phyloP scores from a whole-genome alignment of 352 stramenopile species.

The Globisporangium solare region DNA sequence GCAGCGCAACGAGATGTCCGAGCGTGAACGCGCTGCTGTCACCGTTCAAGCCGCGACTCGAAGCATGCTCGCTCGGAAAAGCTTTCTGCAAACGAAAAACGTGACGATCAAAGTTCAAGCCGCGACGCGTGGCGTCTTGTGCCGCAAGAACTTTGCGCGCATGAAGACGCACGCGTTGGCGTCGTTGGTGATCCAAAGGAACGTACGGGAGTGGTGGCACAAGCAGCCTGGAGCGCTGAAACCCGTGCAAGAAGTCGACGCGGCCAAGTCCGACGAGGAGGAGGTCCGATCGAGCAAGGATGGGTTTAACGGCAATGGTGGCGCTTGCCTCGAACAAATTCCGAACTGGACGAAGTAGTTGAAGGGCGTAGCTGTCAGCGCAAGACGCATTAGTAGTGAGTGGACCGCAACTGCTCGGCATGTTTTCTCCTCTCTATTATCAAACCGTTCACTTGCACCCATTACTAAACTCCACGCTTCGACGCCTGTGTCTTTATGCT shows the following conservation, averaged over 20 bases:
- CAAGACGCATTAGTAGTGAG: too few species aligned
- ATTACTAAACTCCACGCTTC: too few species aligned
- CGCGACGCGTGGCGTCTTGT: constrained; percentile 73
- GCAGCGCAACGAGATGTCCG: constrained; percentile 29
- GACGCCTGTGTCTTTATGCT: constrained; percentile 8
- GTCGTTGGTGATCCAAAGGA: constrained; percentile 82
- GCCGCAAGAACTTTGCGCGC: constrained; percentile 80
- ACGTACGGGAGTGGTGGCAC: constrained; percentile 82
- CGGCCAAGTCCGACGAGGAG: neutral
- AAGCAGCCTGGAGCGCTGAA: constrained; percentile 35
- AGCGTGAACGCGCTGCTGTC: constrained; percentile 71
- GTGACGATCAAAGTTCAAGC: constrained; percentile 85
- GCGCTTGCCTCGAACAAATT: too few species aligned
- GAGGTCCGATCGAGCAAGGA: neutral
- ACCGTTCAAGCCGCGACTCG: constrained; percentile 83
- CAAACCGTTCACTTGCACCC: too few species aligned
- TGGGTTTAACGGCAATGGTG: neutral
- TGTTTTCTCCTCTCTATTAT: too few species aligned
- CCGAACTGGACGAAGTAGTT: too few species aligned
- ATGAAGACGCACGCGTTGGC: constrained; percentile 84
- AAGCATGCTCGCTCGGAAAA: constrained; percentile 77
- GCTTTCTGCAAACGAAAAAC: constrained; percentile 82
- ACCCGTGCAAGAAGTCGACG: neutral
- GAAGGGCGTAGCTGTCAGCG: too few species aligned
- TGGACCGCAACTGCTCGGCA: too few species aligned